Evolutionary conservation across 805 yeast genomes (phyloP).

Genomic region (Diddensiella caesifluorescens): DNA sequence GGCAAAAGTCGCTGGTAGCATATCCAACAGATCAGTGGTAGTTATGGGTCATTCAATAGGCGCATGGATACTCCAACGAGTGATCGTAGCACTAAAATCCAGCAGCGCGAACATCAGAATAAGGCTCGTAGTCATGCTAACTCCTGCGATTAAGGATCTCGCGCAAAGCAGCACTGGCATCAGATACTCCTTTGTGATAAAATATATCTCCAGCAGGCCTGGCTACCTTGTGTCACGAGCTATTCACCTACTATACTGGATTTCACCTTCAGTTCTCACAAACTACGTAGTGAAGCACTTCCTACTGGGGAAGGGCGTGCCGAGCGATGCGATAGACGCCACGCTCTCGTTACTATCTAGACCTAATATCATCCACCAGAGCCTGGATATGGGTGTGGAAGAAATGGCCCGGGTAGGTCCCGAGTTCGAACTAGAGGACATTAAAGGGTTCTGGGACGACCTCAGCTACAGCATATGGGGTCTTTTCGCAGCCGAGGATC

Average conservation of each 20-base stretch:
- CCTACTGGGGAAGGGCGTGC: slow-evolving; percentile 25
- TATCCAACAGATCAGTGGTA: slow-evolving; percentile 32
- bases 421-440: slow-evolving; percentile 35
- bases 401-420: slow-evolving; percentile 47
- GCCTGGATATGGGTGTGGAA: slow-evolving; percentile 50
- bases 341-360: slow-evolving; percentile 41
- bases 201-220: slow-evolving; percentile 20
- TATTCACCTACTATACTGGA: slow-evolving; percentile 13
- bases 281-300: slow-evolving; percentile 22
- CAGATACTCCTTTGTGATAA: slow-evolving; percentile 28
- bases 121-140: slow-evolving; percentile 52
- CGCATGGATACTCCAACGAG: slow-evolving; percentile 54
- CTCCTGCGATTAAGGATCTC: slow-evolving; percentile 66
- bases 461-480: slow-evolving; percentile 43
- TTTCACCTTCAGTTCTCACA: slow-evolving; percentile 26
- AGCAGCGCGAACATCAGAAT: slow-evolving; percentile 30
- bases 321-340: slow-evolving; percentile 29
- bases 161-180: slow-evolving; percentile 42
- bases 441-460: slow-evolving; percentile 46
- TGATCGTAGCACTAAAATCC: slow-evolving; percentile 31
- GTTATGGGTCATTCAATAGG: slow-evolving; percentile 73
- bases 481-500: slow-evolving; percentile 54
- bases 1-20: slow-evolving; percentile 27
- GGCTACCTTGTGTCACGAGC: slow-evolving; percentile 14
- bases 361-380: slow-evolving; percentile 46